Base-by-base conservation (phyloP, 257 asterid species). In the Solanum chmielewskii region DNA sequence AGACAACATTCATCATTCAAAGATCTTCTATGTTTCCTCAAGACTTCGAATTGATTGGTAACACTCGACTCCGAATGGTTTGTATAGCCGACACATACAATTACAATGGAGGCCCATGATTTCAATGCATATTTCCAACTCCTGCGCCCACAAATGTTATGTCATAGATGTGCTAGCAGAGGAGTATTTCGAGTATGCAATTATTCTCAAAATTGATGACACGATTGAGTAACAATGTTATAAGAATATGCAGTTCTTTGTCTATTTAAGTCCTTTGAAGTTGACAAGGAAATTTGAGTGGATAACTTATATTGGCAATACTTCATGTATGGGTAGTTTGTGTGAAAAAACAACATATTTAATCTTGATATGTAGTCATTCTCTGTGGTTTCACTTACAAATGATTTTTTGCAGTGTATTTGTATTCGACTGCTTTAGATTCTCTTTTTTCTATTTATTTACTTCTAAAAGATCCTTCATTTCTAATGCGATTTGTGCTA, bases 91-190 rank as follows among this genome's bases (percentile, higher is more conserved):
- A 39, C 42, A 39, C 9, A 7, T 39, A 7, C 60, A 49, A 15
- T 15, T 15, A 49, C 60, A 7, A 15, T 49, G 60, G 60, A 49
- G 9, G 60, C 9, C 42, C 42, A 39, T 39, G 10, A 9, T 39
- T 15, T 49, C 60, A 15, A 49, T 49, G 60, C 60, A 15, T 49
- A 49, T 49, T 49, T 49, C 21, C 7, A 47, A 14, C 20, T 88
- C 98, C 97, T 80, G 97, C 98, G 16, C 99, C 99, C 60, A 84
- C 98, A 84, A 89, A 98, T 89, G 96, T 99, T 99, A 62, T 95
- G 99, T 68, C 99, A 95, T 90, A 92, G 98, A 90, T 97, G 98
- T 69, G 86, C 99, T 14, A 98, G 95, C 88, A 95, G 98, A 77
- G 99, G 99, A 83, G 99, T 96, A 88, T 94, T 96, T 85, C 98